Evolutionary conservation across 352 stramenopile species (phyloP).

Genomic region (Phytopythium boreale): DNA sequence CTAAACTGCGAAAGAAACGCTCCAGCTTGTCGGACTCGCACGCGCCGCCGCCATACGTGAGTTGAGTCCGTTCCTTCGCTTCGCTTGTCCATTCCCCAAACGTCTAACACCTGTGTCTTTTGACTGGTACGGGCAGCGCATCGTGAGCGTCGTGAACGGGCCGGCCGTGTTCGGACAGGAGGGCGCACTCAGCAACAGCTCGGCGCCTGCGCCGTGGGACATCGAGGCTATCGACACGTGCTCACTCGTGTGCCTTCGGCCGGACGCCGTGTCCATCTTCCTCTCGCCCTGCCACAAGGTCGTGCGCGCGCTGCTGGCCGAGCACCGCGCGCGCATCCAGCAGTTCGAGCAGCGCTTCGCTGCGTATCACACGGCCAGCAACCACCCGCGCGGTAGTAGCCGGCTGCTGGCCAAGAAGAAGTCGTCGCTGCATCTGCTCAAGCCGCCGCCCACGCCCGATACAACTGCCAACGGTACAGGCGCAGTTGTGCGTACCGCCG

Average conservation of each 20-base stretch:
- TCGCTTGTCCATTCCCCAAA: neutral
- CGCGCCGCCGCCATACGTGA: neutral
- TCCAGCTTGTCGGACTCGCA: neutral
- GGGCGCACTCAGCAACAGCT: conserved; percentile 38
- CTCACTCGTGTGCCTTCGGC: conserved; percentile 48
- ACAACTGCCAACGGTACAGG: neutral
- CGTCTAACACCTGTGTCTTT: neutral
- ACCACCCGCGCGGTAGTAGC: neutral
- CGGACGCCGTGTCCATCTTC: conserved; percentile 63
- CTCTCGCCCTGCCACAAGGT: conserved; percentile 44
- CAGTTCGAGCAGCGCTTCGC: conserved; percentile 52
- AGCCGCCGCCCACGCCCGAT: conserved; percentile 4
- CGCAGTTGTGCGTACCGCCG: neutral
- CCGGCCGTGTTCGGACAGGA: conserved; percentile 78
- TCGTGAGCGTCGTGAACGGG: conserved; percentile 56
- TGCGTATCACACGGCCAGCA: conserved; percentile 3
- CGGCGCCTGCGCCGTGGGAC: conserved; percentile 42
- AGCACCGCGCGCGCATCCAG: conserved; percentile 37
- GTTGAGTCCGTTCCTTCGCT: neutral
- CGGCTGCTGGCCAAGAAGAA: conserved; percentile 9
- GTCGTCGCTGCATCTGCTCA: conserved; percentile 14
- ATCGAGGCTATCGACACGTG: conserved; percentile 60
- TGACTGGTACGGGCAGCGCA: neutral
- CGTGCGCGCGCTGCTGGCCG: conserved; percentile 38
- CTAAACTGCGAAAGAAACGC: neutral